Conservation (phyloP, 1,139 yeast genomes). For the Protomyces lactucae-debilis region DNA sequence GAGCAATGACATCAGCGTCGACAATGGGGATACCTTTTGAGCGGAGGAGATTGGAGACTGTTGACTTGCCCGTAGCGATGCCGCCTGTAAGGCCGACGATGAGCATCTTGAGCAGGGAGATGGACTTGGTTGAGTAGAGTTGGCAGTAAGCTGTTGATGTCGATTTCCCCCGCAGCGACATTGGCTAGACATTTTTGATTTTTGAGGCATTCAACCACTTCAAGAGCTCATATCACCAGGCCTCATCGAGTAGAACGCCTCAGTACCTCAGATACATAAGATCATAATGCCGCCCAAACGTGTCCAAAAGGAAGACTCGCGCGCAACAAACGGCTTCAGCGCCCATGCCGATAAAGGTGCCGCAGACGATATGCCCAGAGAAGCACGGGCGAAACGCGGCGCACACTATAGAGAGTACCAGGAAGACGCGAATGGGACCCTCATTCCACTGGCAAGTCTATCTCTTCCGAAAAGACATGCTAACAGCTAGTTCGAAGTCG, state of each 20-base stretch:
- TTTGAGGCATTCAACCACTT: too few relatives aligned
- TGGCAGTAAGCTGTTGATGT: background rate
- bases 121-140: background rate
- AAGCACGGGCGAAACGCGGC: slow-evolving; percentile 13
- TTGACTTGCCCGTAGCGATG: slow-evolving; percentile 90
- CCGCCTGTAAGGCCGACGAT: slow-evolving; percentile 94
- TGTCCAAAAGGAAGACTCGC: background rate
- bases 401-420: slow-evolving; percentile 4
- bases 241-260: too few relatives aligned
- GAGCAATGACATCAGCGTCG: slow-evolving; percentile 88
- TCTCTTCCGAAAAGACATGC: background rate
- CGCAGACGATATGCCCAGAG: slow-evolving; percentile 11
- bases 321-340: background rate
- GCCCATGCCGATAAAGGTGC: background rate
- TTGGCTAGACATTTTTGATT: too few relatives aligned
- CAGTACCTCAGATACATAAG: too few relatives aligned
- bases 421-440: background rate
- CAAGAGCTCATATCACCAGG: too few relatives aligned
- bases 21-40: slow-evolving; percentile 58
- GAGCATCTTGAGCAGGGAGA: slow-evolving; percentile 52
- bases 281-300: background rate
- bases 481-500: slow-evolving; percentile 12
- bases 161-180: too few relatives aligned
- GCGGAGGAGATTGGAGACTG: slow-evolving; percentile 62
- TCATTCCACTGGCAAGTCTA: background rate